phyloP scores from a whole-genome alignment of 2,329 filamentous ascomycete species.

The Calonectria crousiana region DNA sequence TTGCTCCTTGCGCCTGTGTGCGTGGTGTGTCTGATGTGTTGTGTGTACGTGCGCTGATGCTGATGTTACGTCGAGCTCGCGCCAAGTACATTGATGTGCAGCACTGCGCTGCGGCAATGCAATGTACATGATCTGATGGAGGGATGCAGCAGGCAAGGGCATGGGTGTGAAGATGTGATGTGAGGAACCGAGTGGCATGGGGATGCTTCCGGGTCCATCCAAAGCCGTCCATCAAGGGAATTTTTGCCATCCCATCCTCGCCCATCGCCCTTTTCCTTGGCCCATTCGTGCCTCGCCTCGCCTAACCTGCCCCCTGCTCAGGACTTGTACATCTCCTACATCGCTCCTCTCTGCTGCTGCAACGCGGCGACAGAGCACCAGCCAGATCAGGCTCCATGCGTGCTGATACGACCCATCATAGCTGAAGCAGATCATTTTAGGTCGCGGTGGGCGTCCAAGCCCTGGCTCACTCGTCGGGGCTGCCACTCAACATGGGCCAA shows the following conservation, averaged over 20 bases:
- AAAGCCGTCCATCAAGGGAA: not conserved
- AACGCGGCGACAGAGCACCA: conserved; percentile 2
- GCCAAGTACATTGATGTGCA: conserved; percentile 12
- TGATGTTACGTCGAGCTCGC: not conserved
- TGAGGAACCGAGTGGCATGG: conserved; percentile 7
- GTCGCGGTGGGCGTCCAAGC: not conserved
- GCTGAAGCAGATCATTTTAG: conserved; percentile 22
- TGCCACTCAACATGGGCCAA: conserved; percentile 26
- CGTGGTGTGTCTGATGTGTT: not conserved
- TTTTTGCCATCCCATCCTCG: conserved; percentile 5
- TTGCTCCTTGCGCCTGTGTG: not conserved
- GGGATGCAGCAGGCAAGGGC: conserved; percentile 7
- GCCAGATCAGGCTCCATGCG: not conserved
- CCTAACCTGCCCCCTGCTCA: not conserved
- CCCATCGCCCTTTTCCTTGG: not conserved
- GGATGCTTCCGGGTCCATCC: conserved; percentile 1
- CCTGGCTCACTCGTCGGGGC: conserved; percentile 19
- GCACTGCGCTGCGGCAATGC: conserved; percentile 21
- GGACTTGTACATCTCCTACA: conserved; percentile 1
- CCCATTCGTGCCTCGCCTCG: not conserved
- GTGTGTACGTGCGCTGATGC: not conserved
- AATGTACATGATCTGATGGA: conserved; percentile 29
- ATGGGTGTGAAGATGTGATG: conserved; percentile 13
- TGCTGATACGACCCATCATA: conserved; percentile 20
- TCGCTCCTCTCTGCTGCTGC: conserved; percentile 1